A percentile compares a stretch with the other conserved stretches of the same genome.
Evolutionary conservation across 1,284 basidiomycete genomes (phyloP).

Genomic region (Uromyces viciae-fabae): DNA sequence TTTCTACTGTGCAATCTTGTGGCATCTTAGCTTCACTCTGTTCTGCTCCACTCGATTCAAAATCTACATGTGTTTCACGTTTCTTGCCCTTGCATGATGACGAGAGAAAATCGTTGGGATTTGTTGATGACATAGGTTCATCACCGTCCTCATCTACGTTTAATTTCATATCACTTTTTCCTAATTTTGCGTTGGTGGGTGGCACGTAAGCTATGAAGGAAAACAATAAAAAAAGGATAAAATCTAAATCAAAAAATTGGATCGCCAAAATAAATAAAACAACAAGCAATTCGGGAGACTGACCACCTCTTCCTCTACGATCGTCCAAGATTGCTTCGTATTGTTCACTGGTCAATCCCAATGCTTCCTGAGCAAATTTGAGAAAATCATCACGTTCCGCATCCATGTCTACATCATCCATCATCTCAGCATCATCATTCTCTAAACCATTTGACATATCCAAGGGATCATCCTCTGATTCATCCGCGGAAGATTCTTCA

Average conservation of each 20-base stretch:
- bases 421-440: slow-evolving; percentile 37
- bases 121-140: too few relatives aligned
- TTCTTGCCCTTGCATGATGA: too few relatives aligned
- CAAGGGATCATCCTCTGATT: slow-evolving; percentile 44
- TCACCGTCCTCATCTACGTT: too few relatives aligned
- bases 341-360: slow-evolving; percentile 77
- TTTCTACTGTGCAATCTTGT: too few relatives aligned
- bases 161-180: neutral
- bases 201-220: slow-evolving; percentile 23
- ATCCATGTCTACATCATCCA: slow-evolving; percentile 74
- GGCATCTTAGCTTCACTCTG: too few relatives aligned
- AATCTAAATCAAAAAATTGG: neutral
- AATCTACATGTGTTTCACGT: too few relatives aligned
- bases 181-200: neutral
- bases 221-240: neutral
- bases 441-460: slow-evolving; percentile 47
- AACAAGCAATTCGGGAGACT: slow-evolving; percentile 52
- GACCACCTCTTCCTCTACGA: slow-evolving; percentile 70
- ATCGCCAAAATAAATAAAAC: neutral
- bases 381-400: slow-evolving; percentile 87
- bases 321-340: slow-evolving; percentile 77
- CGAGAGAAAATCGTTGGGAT: too few relatives aligned
- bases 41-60: too few relatives aligned
- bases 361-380: slow-evolving; percentile 79
- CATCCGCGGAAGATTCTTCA: slow-evolving; percentile 46